Conservation (phyloP, 78 protist genomes). For the Dictyostelium brefeldianum region DNA sequence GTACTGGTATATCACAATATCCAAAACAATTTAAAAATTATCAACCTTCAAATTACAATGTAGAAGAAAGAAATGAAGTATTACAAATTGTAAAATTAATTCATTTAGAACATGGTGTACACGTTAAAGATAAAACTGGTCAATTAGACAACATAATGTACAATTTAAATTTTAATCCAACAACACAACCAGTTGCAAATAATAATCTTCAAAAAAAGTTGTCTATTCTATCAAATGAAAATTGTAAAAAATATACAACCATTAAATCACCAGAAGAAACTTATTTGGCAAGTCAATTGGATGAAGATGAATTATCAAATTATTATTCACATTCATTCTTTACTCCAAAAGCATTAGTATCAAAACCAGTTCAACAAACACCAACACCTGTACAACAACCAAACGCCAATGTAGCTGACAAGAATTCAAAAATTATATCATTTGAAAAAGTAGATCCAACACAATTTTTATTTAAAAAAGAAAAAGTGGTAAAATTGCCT, state of each 20-base stretch:
- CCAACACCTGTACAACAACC: no score
- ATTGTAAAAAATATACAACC: not conserved
- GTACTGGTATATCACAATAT: not conserved
- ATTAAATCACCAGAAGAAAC: conserved; percentile 39
- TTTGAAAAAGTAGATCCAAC: conserved; percentile 30
- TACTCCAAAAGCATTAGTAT: not conserved
- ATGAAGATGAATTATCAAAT: conserved; percentile 43
- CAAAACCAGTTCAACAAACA: not conserved
- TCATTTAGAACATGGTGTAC: conserved; percentile 7
- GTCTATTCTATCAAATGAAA: not conserved
- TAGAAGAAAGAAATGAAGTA: conserved; percentile 10
- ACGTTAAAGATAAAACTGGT: conserved; percentile 6
- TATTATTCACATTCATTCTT: not conserved
- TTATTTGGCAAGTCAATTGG: conserved; percentile 17
- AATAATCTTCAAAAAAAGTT: not conserved
- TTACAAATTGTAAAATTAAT: conserved; percentile 17
- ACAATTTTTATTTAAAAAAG: conserved; percentile 29
- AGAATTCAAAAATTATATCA: conserved; percentile 10
- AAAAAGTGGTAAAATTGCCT: conserved; percentile 24
- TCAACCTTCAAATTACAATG: not conserved
- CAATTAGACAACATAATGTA: not conserved
- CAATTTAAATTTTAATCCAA: conserved; percentile 5
- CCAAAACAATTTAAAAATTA: not conserved
- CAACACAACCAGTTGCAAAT: not conserved
- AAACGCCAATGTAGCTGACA: no score